phyloP scores from a whole-genome alignment of 2,329 filamentous ascomycete genomes.

The Sporothrix luriei region DNA sequence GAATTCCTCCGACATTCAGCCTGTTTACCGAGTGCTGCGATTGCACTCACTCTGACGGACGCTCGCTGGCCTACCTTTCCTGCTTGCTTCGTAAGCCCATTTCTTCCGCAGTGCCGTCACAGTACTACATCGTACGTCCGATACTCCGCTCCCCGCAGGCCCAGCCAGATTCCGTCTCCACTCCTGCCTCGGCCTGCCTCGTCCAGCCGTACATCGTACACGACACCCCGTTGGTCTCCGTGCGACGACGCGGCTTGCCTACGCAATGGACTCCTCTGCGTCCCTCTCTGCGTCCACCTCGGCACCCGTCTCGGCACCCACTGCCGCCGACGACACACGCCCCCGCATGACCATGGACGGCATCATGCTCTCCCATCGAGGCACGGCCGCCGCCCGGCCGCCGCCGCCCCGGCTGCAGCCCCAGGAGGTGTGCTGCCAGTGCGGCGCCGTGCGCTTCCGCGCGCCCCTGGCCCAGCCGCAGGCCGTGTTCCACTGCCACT shows the following conservation, averaged over 20 bases:
- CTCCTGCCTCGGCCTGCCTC: neutral
- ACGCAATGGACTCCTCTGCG: neutral
- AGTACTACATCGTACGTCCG: neutral
- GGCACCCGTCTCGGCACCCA: neutral
- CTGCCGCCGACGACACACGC: neutral
- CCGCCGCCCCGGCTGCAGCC: neutral
- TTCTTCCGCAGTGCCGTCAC: too few species aligned
- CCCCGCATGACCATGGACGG: conserved; percentile 21
- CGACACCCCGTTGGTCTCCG: too few species aligned
- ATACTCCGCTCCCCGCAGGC: neutral
- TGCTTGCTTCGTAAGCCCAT: too few species aligned
- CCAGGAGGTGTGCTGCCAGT: conserved; percentile 67
- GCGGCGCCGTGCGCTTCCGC: conserved; percentile 63
- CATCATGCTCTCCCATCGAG: neutral
- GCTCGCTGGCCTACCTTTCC: too few species aligned
- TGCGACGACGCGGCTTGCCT: neutral
- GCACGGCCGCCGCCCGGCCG: too few species aligned
- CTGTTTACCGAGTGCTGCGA: neutral
- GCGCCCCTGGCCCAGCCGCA: conserved; percentile 63
- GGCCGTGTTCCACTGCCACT: conserved; percentile 72
- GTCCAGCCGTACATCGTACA: neutral
- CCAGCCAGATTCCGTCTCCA: neutral
- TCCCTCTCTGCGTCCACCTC: neutral
- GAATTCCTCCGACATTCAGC: neutral
- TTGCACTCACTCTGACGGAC: neutral